phyloP scores from a whole-genome alignment of 495 filamentous ascomycete species.

The Lasiosphaeris hirsuta region DNA sequence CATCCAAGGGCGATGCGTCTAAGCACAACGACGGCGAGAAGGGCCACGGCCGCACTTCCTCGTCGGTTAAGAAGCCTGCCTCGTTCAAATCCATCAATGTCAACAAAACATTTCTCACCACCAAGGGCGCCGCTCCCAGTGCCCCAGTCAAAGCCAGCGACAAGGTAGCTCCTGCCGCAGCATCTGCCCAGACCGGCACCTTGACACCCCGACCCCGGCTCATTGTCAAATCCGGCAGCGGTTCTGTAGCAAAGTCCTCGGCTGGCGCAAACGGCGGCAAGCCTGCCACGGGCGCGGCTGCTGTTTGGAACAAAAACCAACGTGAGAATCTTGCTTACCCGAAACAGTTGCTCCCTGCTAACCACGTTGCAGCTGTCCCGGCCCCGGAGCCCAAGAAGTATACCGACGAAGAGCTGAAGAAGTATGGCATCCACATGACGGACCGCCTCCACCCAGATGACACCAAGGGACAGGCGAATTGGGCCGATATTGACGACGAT shows the following conservation, averaged over 20 bases:
- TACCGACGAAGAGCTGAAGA: conserved; percentile 94
- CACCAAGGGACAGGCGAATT: conserved; percentile 70
- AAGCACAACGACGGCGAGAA: conserved; percentile 52
- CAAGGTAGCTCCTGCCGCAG: conserved; percentile 35
- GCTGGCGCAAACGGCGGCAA: conserved; percentile 55
- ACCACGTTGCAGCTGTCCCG: conserved; percentile 56
- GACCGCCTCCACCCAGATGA: conserved; percentile 82
- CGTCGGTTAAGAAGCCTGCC: conserved; percentile 72
- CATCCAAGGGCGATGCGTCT: conserved; percentile 48
- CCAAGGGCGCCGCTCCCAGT: conserved; percentile 43
- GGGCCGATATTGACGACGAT: conserved; percentile 98
- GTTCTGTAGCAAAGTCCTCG: conserved; percentile 47
- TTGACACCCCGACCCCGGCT: conserved; percentile 49
- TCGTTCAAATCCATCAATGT: conserved; percentile 94
- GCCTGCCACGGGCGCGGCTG: conserved; percentile 56
- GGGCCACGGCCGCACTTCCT: conserved; percentile 63
- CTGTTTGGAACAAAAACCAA: conserved; percentile 98
- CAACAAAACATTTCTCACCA: conserved; percentile 78
- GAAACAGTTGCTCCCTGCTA: conserved; percentile 1
- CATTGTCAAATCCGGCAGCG: conserved; percentile 52
- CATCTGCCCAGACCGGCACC: conserved; percentile 36
- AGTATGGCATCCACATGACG: conserved; percentile 95
- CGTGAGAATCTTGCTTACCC: conserved; percentile 47
- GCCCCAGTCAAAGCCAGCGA: conserved; percentile 50
- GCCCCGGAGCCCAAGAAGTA: conserved; percentile 84